Base-by-base conservation (phyloP, 768 basidiomycete species). In the Chiua virens region DNA sequence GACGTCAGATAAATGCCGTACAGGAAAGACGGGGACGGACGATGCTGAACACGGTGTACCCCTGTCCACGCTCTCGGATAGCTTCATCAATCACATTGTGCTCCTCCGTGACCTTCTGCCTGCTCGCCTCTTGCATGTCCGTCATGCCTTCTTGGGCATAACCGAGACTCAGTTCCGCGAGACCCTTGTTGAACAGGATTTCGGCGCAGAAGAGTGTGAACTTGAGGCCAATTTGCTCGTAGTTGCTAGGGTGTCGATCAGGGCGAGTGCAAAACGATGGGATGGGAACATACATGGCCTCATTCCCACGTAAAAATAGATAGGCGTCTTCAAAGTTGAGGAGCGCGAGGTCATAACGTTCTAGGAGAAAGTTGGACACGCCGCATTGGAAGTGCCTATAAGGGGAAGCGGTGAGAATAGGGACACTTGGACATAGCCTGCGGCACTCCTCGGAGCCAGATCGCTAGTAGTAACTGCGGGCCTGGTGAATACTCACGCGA, bases 41-140 rank as follows among this genome's bases (percentile, higher is more conserved):
- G n/a, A n/a, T n/a, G n/a, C n/a, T n/a, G n/a, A n/a, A n/a, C n/a
- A n/a, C n/a, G n/a, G n/a, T n/a, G n/a, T n/a, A n/a, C n/a, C n/a
- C n/a, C n/a, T n/a, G n/a, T n/a, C n/a, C n/a, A n/a, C n/a, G n/a
- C n/a, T n/a, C n/a, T n/a, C n/a, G n/a, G n/a, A n/a, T n/a, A n/a
- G n/a, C 94, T 61, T 96, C 94, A 64, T 93, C 91, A 53, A 98
- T 96, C 28, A 97, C 91, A 58, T 79, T 79, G 64, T 97, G 95
- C 59, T 92, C 92, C 7, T 83, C 79, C 4, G 85, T 91, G 4
- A 77, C 82, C 72, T 94, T 94, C 58, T 86, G 80, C 49, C 68
- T 73, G 35, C 72, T 73, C 3, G 93, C 94, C 37, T 85, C 79
- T 53, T 81, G 69, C 75, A 97, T 77, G 59, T 89, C 85, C 11